Conservation (phyloP, 116 monocot genomes). For the Iris pallida region DNA sequence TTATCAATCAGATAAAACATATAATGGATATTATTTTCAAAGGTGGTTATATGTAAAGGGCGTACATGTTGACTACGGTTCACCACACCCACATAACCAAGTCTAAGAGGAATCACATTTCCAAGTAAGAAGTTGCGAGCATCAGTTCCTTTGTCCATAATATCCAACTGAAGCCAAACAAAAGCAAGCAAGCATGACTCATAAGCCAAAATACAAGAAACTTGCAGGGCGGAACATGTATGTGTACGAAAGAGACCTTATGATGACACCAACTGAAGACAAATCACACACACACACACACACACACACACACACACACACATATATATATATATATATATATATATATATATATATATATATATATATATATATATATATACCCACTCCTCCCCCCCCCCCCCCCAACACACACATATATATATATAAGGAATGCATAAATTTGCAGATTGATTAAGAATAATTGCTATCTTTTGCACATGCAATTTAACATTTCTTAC, state of each 20-base stretch:
- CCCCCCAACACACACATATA: no score
- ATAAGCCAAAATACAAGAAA: background rate
- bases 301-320: no score
- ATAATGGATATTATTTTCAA: background rate
- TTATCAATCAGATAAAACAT: background rate
- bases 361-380: no score
- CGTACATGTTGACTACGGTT: constrained; percentile 77
- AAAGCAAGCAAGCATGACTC: constrained; percentile 1
- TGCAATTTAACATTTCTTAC: no score
- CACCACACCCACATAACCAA: constrained; percentile 79
- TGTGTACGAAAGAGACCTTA: constrained; percentile 35
- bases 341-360: no score
- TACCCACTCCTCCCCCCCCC: no score
- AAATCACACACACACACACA: no score
- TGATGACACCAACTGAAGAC: constrained; percentile 87
- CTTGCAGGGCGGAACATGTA: background rate
- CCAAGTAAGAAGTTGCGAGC: constrained; percentile 70
- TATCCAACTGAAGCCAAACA: constrained; percentile 52
- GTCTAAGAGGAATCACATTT: constrained; percentile 62
- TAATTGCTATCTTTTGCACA: no score
- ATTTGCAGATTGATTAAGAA: no score
- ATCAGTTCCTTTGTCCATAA: constrained; percentile 85
- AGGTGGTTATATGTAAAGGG: background rate
- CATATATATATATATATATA: no score
- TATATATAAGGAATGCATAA: no score